A percentile compares a stretch with the other conserved stretches of the same genome.
Conservation (phyloP, 2,329 filamentous ascomycete genomes). For the Alternaria sp. region DNA sequence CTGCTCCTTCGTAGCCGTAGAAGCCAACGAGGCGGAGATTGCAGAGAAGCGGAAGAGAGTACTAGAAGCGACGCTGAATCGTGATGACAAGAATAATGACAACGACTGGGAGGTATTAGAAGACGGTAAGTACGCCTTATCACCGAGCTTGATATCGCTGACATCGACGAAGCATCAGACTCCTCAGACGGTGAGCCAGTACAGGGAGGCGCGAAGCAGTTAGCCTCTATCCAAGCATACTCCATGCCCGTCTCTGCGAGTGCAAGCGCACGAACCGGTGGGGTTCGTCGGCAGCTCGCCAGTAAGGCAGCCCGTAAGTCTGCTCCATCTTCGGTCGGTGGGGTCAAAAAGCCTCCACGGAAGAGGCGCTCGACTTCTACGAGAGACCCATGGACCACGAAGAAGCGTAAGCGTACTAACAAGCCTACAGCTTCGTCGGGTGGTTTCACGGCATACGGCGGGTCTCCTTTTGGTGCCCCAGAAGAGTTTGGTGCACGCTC, state of each 20-base stretch:
- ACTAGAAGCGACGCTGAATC: neutral
- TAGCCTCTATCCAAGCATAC: no score
- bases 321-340: neutral
- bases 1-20: conserved; percentile 12
- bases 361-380: neutral
- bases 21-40: conserved; percentile 8
- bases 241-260: neutral
- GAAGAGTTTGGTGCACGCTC: no score
- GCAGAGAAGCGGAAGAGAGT: neutral
- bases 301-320: conserved; percentile 5
- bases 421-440: neutral
- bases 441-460: neutral
- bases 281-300: neutral
- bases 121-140: neutral
- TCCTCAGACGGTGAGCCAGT: no score
- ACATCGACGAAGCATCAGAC: neutral
- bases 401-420: neutral
- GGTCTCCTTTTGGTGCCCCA: neutral
- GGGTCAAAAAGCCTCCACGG: neutral
- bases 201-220: neutral
- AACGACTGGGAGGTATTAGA: conserved; percentile 8
- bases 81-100: neutral
- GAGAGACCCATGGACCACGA: neutral
- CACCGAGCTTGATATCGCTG: neutral
- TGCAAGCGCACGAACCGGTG: neutral